Percentiles rank a stretch among this genome's conserved stretches.
These are phyloP conservation scores for Metahyphopichia silvanorum DNA, from an alignment of 805 yeast species.

Conservation along the genomic window DNA sequence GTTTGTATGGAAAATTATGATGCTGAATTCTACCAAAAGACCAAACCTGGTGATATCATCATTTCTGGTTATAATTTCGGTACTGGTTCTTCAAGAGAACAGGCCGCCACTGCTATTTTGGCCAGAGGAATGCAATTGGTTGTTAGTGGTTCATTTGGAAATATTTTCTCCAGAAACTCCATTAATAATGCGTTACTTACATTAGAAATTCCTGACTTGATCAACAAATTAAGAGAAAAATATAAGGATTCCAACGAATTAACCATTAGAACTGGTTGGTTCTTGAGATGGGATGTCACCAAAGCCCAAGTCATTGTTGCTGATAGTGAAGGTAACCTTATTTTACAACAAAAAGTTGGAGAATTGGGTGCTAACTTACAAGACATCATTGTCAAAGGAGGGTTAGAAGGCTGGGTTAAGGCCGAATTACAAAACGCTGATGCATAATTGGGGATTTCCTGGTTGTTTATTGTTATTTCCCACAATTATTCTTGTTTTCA, in stretches of 20 bases:
- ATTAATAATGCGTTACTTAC: conserved; percentile 95
- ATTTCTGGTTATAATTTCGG: conserved; percentile 95
- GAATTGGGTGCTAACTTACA: conserved; percentile 94
- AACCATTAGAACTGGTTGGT: conserved; percentile 94
- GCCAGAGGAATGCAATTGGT: conserved; percentile 92
- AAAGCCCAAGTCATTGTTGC: conserved; percentile 75
- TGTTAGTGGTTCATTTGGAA: conserved; percentile 96
- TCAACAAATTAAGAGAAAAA: conserved; percentile 69
- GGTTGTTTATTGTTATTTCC: too few species aligned
- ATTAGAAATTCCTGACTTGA: conserved; percentile 86
- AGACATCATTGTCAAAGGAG: conserved; percentile 95
- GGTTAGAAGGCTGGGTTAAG: conserved; percentile 97
- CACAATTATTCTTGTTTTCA: too few species aligned
- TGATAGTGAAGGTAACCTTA: conserved; percentile 58
- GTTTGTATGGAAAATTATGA: conserved; percentile 99
- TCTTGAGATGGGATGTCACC: conserved; percentile 88
- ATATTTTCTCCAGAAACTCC: conserved; percentile 92
- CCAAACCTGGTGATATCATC: conserved; percentile 83
- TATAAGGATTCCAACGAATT: conserved; percentile 61
- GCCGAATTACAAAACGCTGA: conserved; percentile 51
- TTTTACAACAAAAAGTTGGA: conserved; percentile 85
- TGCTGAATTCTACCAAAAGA: conserved; percentile 76
- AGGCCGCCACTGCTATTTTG: conserved; percentile 96
- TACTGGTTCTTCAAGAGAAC: conserved; percentile 98
- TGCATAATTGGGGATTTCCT: too few species aligned